phyloP scores from a whole-genome alignment of 2,329 filamentous ascomycete genomes.

The Paramyrothecium roridum region DNA sequence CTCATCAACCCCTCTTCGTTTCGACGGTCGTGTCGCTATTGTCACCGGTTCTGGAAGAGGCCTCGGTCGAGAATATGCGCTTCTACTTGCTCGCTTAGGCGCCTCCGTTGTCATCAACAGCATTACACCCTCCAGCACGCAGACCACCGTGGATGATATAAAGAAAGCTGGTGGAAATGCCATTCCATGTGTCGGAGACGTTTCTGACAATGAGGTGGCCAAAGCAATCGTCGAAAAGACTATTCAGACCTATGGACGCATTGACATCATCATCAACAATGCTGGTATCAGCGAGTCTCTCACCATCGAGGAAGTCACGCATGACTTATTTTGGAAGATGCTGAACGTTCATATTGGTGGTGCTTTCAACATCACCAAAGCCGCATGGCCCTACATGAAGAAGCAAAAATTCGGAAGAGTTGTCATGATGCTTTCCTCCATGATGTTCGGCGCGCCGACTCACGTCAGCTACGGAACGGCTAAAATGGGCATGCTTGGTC shows the following conservation, averaged over 20 bases:
- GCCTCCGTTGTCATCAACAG: slow-evolving; percentile 15
- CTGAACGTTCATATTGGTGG: too few relatives aligned
- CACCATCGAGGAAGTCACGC: too few relatives aligned
- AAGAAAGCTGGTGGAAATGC: slow-evolving; percentile 8
- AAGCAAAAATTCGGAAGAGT: too few relatives aligned
- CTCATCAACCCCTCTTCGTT: not conserved
- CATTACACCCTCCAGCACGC: slow-evolving; percentile 4
- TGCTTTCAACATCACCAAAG: too few relatives aligned
- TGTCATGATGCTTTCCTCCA: too few relatives aligned
- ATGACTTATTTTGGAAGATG: too few relatives aligned
- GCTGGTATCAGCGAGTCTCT: not conserved
- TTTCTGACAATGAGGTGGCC: slow-evolving; percentile 7
- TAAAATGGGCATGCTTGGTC: too few relatives aligned
- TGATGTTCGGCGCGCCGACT: too few relatives aligned
- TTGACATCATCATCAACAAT: slow-evolving; percentile 10
- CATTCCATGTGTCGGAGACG: slow-evolving; percentile 11
- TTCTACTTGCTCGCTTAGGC: slow-evolving; percentile 11
- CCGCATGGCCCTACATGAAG: too few relatives aligned
- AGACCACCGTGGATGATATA: slow-evolving; percentile 14
- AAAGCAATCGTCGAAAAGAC: slow-evolving; percentile 6
- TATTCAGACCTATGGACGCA: not conserved
- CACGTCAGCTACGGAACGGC: too few relatives aligned
- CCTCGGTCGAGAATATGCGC: slow-evolving; percentile 16
- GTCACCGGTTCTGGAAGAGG: slow-evolving; percentile 17
- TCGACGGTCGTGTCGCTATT: slow-evolving; percentile 10